Percentiles rank a stretch among this genome's conserved stretches.
phyloP scores from a whole-genome alignment of 2,329 filamentous ascomycete genomes.

The Herpomyces periplanetae region DNA sequence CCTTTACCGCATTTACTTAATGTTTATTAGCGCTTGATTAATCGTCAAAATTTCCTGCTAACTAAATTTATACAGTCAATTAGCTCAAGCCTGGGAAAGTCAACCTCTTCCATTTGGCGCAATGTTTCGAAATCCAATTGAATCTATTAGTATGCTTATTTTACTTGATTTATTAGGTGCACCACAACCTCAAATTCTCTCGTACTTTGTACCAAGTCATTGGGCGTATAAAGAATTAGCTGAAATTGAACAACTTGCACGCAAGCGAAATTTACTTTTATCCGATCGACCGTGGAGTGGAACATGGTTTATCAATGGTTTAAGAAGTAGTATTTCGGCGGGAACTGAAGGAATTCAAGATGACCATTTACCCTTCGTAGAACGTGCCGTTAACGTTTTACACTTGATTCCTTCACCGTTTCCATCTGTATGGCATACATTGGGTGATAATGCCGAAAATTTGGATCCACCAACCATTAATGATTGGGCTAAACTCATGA shows the following conservation, averaged over 20 bases:
- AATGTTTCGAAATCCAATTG: conserved; percentile 30
- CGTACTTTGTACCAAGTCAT: conserved; percentile 59
- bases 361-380: conserved; percentile 70
- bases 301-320: conserved; percentile 11
- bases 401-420: conserved; percentile 51
- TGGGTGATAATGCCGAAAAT: conserved; percentile 45
- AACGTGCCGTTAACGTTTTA: conserved; percentile 43
- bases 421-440: conserved; percentile 47
- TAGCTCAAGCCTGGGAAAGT: conserved; percentile 45
- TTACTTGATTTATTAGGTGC: conserved; percentile 61
- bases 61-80: conserved; percentile 9
- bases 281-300: conserved; percentile 16
- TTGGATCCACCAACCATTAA: conserved; percentile 37
- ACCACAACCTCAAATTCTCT: conserved; percentile 26
- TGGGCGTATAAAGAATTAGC: conserved; percentile 62
- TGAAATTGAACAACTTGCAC: conserved; percentile 28
- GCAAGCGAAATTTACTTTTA: conserved; percentile 19
- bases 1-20: conserved; percentile 1
- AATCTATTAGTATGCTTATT: conserved; percentile 51
- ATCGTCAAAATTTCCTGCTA: conserved; percentile 1
- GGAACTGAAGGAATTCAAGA: too few species aligned
- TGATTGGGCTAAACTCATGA: conserved; percentile 56
- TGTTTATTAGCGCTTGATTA: not conserved
- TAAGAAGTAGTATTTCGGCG: too few species aligned
- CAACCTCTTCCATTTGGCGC: conserved; percentile 26